Base-by-base conservation (phyloP, 176 grass and related monocot genomes). In the Leersia perrieri region DNA sequence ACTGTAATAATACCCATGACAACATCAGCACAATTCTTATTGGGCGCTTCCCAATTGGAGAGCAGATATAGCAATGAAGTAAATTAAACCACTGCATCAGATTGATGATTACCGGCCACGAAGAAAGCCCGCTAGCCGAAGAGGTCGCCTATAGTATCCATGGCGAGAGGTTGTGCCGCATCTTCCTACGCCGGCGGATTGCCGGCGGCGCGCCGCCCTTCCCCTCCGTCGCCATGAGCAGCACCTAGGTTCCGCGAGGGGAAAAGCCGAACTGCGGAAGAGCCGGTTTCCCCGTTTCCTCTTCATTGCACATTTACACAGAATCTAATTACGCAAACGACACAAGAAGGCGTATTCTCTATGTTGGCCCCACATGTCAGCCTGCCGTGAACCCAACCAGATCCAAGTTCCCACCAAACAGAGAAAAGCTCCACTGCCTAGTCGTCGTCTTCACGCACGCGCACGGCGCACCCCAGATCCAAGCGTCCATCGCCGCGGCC, bases 401-500 rank as follows among this genome's bases (percentile, higher is more conserved):
- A 90, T 90, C 88, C 83, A 79, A 83, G 79, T 53, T 41, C 28
- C 23, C 75, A 88, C 86, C 76, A 66, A 57, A 38, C 36, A 51
- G 47, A 10, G 15, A 68, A 64, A 35, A 72, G 71, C 82, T 72
- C 78, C 58, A 53, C 72, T 62, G 53, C 14, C 60, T 60, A 44
- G 67, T 73, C 63, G 67, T 82, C 82, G 55, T 85, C 82, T 72
- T 44, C 41, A 86, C 66, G 72, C 41, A 86, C 66, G 72, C 72
- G 58, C 69, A 11, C 72, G 58, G 72, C 72, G 44, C 69, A 16
- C 65, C 65, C 14, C 73, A 82, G 88, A 90, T 90, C 83, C 88
- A 86, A 53, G 41, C 30, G 22, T 5, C 51, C 35, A 25, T 53
- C 51, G 79, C 68, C 25, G 61, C 60, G 73, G 84, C 41, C 57